Conservation (phyloP, 2,329 filamentous ascomycete species). For the Epichloe hybrida region DNA sequence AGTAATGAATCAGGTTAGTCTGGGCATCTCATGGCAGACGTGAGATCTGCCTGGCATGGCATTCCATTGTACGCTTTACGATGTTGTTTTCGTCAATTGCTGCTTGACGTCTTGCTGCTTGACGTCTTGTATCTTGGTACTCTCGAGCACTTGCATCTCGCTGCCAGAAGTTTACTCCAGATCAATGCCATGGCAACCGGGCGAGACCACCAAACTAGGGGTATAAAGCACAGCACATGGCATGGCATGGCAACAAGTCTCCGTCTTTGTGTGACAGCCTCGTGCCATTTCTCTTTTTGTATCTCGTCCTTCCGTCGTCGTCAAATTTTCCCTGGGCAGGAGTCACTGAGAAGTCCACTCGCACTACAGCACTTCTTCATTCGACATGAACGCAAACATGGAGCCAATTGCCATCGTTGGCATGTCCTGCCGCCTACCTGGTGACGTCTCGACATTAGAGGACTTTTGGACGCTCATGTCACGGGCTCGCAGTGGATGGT, state of each 20-base stretch:
- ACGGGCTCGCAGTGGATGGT: conserved; percentile 26
- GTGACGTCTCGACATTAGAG: conserved; percentile 25
- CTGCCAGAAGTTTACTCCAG: not conserved
- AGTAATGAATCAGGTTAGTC: not conserved
- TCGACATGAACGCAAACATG: conserved; percentile 2
- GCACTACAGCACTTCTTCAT: not conserved
- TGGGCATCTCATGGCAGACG: not conserved
- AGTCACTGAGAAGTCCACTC: not conserved
- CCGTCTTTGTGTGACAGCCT: no score
- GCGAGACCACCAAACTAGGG: not conserved
- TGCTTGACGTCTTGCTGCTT: not conserved
- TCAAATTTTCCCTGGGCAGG: not conserved
- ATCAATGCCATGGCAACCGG: not conserved
- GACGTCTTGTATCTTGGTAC: not conserved
- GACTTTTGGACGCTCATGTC: conserved; percentile 33
- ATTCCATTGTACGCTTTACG: not conserved
- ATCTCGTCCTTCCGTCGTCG: not conserved
- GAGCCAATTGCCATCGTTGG: conserved; percentile 32
- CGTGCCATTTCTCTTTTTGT: not conserved
- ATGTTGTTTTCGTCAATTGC: not conserved
- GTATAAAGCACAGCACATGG: conserved; percentile 1
- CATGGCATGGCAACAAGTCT: not conserved
- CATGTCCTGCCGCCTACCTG: conserved; percentile 33
- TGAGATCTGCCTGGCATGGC: not conserved
- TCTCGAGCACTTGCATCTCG: not conserved